phyloP scores from a whole-genome alignment of 1,139 yeast genomes.

The Arxiozyma bovina region DNA sequence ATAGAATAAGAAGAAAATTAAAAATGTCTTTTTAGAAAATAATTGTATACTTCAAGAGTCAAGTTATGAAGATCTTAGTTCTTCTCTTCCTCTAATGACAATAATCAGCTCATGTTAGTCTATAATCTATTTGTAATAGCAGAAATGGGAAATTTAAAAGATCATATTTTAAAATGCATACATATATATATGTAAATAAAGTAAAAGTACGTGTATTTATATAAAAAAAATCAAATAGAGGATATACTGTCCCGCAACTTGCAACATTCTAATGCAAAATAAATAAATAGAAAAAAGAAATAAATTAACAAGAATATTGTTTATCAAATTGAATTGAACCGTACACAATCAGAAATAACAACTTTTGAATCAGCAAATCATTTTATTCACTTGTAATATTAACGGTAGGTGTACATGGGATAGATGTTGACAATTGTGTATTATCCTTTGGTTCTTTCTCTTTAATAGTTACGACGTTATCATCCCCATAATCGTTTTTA shows the following conservation, averaged over 20 bases:
- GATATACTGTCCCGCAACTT: too few species aligned
- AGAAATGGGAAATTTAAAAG: background rate
- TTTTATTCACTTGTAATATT: background rate
- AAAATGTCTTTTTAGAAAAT: background rate
- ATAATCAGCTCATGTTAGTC: background rate
- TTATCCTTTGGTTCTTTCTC: background rate
- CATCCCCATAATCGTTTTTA: slow-evolving; percentile 5
- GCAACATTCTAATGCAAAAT: too few species aligned
- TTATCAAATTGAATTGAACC: too few species aligned
- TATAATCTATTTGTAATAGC: too few species aligned
- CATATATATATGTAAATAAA: too few species aligned
- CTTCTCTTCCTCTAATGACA: too few species aligned
- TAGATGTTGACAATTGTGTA: background rate
- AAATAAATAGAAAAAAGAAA: too few species aligned
- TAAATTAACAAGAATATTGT: background rate
- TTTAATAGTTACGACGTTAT: background rate
- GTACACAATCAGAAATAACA: background rate
- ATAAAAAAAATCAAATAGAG: too few species aligned
- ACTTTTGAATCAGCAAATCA: background rate
- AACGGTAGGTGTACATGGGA: background rate
- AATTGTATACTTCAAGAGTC: too few species aligned
- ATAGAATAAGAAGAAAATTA: too few species aligned
- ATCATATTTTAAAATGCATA: too few species aligned
- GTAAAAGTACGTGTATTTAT: too few species aligned
- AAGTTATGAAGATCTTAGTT: background rate